Evolutionary conservation across 768 basidiomycete species (phyloP).

Genomic region (Gyrodon lividus): DNA sequence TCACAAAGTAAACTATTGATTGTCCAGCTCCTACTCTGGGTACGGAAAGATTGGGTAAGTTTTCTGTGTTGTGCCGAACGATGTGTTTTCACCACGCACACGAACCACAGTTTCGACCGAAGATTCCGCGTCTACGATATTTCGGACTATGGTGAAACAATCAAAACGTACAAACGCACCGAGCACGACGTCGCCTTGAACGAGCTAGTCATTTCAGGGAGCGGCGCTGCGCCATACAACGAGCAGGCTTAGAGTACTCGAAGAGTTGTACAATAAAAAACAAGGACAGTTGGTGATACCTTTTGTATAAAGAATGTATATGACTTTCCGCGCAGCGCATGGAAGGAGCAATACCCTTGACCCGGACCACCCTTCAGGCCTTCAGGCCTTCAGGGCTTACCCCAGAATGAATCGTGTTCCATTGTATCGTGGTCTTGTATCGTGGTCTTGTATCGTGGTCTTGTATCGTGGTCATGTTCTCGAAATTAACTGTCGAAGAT

Average conservation of each 20-base stretch:
- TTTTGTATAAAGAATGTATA: not conserved
- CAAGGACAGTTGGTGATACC: not conserved
- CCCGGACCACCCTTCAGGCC: not conserved
- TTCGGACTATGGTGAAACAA: conserved; percentile 88
- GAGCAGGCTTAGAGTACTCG: conserved; percentile 1
- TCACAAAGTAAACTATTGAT: not conserved
- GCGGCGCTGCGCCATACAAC: conserved; percentile 38
- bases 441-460: not conserved
- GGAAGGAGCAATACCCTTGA: not conserved
- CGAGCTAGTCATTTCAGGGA: conserved; percentile 59
- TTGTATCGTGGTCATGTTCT: not conserved
- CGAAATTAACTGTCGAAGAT: not conserved
- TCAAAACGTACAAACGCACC: conserved; percentile 82
- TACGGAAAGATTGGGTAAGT: conserved; percentile 74
- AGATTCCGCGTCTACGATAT: conserved; percentile 88
- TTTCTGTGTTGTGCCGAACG: not conserved
- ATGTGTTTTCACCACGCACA: conserved; percentile 7
- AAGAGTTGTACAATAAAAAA: not conserved
- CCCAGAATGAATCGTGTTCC: not conserved
- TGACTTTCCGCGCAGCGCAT: not conserved
- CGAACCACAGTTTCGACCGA: conserved; percentile 69
- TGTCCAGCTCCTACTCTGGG: conserved; percentile 70
- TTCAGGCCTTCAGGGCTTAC: not conserved
- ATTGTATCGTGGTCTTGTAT: not conserved
- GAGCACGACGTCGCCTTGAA: conserved; percentile 70